A percentile compares a stretch with the other conserved stretches of the same genome.
Conservation (phyloP, 352 stramenopile genomes). For the Pythium plurisporium region DNA sequence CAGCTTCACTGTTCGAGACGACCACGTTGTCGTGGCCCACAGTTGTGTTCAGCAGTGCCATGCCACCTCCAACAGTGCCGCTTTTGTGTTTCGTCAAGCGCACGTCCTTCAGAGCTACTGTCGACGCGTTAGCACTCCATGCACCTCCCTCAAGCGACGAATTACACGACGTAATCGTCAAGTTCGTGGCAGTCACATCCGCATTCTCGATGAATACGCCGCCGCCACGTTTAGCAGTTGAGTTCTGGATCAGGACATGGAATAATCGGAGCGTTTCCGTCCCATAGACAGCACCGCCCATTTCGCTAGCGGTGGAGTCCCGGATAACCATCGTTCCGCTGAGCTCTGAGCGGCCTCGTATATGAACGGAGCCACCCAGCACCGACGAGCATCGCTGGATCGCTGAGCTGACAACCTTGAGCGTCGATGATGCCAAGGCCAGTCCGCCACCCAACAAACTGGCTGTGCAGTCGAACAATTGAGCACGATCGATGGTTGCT, state of each 20-base stretch:
- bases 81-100: neutral
- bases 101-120: conserved; percentile 3
- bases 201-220: conserved; percentile 20
- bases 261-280: conserved; percentile 1
- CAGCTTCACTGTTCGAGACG: conserved; percentile 22
- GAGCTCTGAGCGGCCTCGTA: neutral
- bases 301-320: neutral
- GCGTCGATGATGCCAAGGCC: conserved; percentile 3
- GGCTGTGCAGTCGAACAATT: neutral
- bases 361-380: conserved; percentile 14
- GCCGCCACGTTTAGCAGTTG: conserved; percentile 24
- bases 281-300: conserved; percentile 21
- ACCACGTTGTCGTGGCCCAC: conserved; percentile 26
- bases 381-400: conserved; percentile 8
- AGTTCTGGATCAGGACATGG: neutral
- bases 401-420: neutral
- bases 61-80: conserved; percentile 25
- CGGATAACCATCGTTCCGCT: conserved; percentile 5
- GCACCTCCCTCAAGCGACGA: conserved; percentile 26
- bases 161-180: conserved; percentile 4
- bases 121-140: conserved; percentile 15
- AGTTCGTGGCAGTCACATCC: neutral
- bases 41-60: conserved; percentile 24
- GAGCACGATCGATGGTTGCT: neutral
- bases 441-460: conserved; percentile 16